Evolutionary conservation across 2,329 filamentous ascomycete species (phyloP).

Genomic region (Aulographum hederae): DNA sequence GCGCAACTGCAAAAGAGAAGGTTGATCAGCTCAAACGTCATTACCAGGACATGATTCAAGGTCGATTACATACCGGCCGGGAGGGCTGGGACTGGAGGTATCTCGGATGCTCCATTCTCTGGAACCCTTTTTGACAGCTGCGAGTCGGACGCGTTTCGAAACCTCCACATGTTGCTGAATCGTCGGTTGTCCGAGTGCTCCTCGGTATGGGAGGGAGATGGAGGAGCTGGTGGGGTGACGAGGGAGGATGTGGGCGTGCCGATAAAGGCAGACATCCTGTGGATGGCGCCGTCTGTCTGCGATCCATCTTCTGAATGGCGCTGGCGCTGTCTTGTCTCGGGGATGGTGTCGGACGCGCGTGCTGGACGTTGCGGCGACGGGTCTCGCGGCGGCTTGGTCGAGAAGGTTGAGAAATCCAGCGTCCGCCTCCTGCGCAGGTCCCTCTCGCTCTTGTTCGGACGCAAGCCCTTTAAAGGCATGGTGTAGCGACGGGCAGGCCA

Average conservation of each 20-base stretch:
- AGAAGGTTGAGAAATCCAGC: too few species aligned
- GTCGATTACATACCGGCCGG: slow-evolving; percentile 16
- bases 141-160: slow-evolving; percentile 84
- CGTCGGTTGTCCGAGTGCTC: slow-evolving; percentile 22
- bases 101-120: slow-evolving; percentile 34
- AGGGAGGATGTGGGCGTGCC: too few species aligned
- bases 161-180: slow-evolving; percentile 52
- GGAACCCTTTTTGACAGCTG: too few species aligned
- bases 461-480: slow-evolving; percentile 8
- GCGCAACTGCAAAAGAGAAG: too few species aligned
- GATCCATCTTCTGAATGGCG: too few species aligned
- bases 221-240: slow-evolving; percentile 12
- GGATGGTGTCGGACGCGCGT: too few species aligned
- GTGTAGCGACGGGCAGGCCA: too few species aligned
- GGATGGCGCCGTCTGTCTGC: not conserved
- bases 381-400: too few species aligned
- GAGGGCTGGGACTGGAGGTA: slow-evolving; percentile 23
- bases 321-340: too few species aligned
- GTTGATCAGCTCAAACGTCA: too few species aligned
- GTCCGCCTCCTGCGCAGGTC: too few species aligned
- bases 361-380: too few species aligned
- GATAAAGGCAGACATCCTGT: slow-evolving; percentile 4
- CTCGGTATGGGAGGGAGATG: slow-evolving; percentile 16
- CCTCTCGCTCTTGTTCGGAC: slow-evolving; percentile 19
- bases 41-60: slow-evolving; percentile 1